phyloP scores from a whole-genome alignment of 2,329 filamentous ascomycete genomes.

The Capronia coronata region DNA sequence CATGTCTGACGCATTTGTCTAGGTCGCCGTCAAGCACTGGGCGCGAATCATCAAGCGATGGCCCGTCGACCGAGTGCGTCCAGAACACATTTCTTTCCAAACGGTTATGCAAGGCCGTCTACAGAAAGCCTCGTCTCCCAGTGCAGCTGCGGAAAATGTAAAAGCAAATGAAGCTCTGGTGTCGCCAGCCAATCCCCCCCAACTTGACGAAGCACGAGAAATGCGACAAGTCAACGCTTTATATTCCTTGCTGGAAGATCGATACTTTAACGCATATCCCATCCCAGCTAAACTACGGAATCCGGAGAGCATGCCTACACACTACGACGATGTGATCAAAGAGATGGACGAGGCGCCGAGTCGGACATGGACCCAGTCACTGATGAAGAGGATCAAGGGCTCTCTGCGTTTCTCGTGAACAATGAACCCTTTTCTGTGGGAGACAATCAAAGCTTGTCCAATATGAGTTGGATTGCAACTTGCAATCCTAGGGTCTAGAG shows the following conservation, averaged over 20 bases:
- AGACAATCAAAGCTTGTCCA: too few relatives aligned
- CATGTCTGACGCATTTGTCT: constrained; percentile 2
- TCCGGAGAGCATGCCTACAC: constrained; percentile 46
- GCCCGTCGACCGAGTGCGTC: constrained; percentile 41
- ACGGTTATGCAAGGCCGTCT: constrained; percentile 28
- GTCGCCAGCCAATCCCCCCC: constrained; percentile 21
- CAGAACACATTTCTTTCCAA: constrained; percentile 42
- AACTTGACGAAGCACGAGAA: constrained; percentile 34
- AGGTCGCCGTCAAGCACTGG: constrained; percentile 36
- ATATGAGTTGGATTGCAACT: too few relatives aligned
- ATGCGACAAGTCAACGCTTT: constrained; percentile 51
- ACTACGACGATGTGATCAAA: constrained; percentile 48
- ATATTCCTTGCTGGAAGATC: constrained; percentile 54
- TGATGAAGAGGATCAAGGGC: constrained; percentile 44
- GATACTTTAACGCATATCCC: constrained; percentile 49
- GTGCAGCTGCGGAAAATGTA: constrained; percentile 12
- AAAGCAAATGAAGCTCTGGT: constrained; percentile 24
- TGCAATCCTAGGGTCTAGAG: too few relatives aligned
- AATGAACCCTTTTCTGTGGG: not conserved
- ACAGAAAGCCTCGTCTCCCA: constrained; percentile 15
- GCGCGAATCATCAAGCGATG: constrained; percentile 40
- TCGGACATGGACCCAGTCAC: constrained; percentile 41
- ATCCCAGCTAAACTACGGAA: constrained; percentile 42
- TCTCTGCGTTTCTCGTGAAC: constrained; percentile 18
- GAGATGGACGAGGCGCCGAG: constrained; percentile 51